Conservation (phyloP, 2,329 filamentous ascomycete species). For the Harringtonia aguacate region DNA sequence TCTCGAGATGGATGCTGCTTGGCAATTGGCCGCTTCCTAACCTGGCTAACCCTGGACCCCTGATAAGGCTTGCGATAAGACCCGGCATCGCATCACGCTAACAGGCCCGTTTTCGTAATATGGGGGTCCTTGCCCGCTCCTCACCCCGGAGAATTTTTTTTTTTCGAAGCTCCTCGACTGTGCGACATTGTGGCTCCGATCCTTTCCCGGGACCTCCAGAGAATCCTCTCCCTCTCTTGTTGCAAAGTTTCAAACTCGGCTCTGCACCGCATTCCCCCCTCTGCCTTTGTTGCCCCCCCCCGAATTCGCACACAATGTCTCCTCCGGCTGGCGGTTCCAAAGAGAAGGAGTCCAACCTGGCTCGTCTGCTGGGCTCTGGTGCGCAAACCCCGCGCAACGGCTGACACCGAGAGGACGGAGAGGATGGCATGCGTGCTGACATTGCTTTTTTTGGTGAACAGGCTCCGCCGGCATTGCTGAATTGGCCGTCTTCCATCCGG, state of each 20-base stretch:
- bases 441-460: conserved; percentile 34
- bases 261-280: neutral
- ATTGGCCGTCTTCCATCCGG: conserved; percentile 84
- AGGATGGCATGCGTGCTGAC: conserved; percentile 9
- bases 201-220: too few species aligned
- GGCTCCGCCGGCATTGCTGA: conserved; percentile 90
- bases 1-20: too few species aligned
- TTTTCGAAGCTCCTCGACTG: neutral
- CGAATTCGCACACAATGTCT: conserved; percentile 37
- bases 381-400: conserved; percentile 12
- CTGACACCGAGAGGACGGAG: neutral
- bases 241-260: too few species aligned
- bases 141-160: conserved; percentile 1
- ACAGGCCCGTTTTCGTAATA: too few species aligned
- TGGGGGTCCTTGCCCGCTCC: neutral
- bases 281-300: neutral
- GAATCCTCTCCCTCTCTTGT: too few species aligned
- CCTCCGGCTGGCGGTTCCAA: conserved; percentile 34
- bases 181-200: too few species aligned
- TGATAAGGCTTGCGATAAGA: too few species aligned
- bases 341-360: conserved; percentile 78
- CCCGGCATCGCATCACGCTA: neutral
- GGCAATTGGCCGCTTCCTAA: too few species aligned
- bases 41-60: too few species aligned
- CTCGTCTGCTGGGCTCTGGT: conserved; percentile 89